Base-by-base conservation (phyloP, 768 basidiomycete species). In the Chiua virens region DNA sequence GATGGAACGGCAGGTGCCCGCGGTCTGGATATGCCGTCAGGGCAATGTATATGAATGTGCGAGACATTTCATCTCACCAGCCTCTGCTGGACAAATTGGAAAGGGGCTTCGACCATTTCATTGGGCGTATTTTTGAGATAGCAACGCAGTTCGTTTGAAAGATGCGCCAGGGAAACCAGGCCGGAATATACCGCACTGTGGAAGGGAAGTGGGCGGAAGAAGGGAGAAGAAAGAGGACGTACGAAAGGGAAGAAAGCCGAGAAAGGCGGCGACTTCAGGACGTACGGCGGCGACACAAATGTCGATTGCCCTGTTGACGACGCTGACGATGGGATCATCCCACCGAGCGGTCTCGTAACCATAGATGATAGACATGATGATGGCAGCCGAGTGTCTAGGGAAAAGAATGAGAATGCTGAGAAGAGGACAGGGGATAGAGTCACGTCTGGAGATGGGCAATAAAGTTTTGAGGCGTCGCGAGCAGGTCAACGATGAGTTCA, bases 91-190 rank as follows among this genome's bases (percentile, higher is more conserved):
- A 69, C 68, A 45, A 58, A 67, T 1, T 52, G 56, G 40, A 70
- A 72, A 7, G 75, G 75, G 13, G 51, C 54, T 46, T 67, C 66
- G 50, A 50, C 48, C 64, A 55, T 58, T 18, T 48, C 65, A 8
- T n/a, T 52, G 39, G 3, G 67, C 55, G 1, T 56, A 63, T 35
- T 58, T 54, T 4, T 45, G 54, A 13, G 54, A 67, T 1, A 57
- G 38, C 20, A 55, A 2, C 9, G 72, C 75, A 8, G 47, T 57
- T 38, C 59, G 57, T 51, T 72, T 66, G 42, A 73, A 73, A 0
- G 63, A 63, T 9, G 68, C 66, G 9, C 76, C 74, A 0, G 76
- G n/a, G 75, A 32, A 73, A 51, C 75, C 75, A 77, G 3, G 65
- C 40, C 5, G 75, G 75, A 15, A 76, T 53, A 30, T 69, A 55